Base-by-base conservation (phyloP, 768 basidiomycete genomes). In the Amyloporia xantha region DNA sequence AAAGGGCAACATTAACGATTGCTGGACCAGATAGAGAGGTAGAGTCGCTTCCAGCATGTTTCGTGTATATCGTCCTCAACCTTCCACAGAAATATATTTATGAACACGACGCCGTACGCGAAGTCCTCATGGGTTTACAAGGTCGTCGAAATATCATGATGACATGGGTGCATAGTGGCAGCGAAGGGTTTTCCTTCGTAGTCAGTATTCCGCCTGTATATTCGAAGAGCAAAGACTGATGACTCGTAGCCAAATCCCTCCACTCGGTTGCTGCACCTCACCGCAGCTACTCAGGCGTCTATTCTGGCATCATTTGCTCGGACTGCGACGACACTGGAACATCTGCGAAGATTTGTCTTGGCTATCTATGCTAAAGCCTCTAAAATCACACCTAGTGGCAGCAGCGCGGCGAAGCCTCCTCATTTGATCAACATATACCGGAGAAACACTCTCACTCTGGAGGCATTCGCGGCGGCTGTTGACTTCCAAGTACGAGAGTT, bases 401-500 rank as follows among this genome's bases (percentile, higher is more conserved):
- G 20, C 17, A 19, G 21, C 15, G 44, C 27, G 27, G 50, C 38
- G 13, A n/a, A 1, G 33, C 47, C 47, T 9, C 35, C 36, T 2
- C 43, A 52, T 35, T 49, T 48, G 13, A 24, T 52, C 7, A 47
- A 40, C 33, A 35, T 26, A 3, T 30, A 44, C 15, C 58, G 50
- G 47, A 52, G 59, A 50, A 57, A 55, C 9, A 79, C 81, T 9
- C 76, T 74, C 27, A 89, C 86, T 0, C 65, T 87, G n/a, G 86
- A 91, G 61, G 90, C 90, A 0, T 90, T 90, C 60, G 78, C 84
- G 1, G 86, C 90, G 48, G 87, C 86, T 0, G 66, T 91, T 40
- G 79, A 81, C 51, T 55, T 67, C 19, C 78, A 86, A 47, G 66
- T 90, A 3, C 74, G 70, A 19, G 53, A 53, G 3, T 79, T 91